Percentiles rank a stretch among this genome's conserved stretches.
Conservation (phyloP, 2,329 filamentous ascomycete species). For the Neonectria hederae region DNA sequence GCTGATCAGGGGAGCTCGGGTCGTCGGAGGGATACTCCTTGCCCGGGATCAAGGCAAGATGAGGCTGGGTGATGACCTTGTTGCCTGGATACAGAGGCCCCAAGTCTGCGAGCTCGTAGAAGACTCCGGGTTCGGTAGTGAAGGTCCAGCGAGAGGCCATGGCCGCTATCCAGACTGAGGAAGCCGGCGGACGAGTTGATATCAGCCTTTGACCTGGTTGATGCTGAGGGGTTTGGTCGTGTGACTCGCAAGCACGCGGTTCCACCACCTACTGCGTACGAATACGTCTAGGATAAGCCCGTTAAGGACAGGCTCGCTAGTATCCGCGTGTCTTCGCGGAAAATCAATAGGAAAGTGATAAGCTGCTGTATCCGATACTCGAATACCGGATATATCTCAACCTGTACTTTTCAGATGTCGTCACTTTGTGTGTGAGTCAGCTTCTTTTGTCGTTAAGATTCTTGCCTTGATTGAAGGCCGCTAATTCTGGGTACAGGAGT, state of each 20-base stretch:
- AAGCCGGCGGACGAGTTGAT: neutral
- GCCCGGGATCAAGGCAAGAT: conserved; percentile 63
- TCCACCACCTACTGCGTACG: neutral
- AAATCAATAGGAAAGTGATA: too few species aligned
- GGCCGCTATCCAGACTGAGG: neutral
- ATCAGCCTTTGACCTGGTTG: neutral
- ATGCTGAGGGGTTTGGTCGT: conserved; percentile 1
- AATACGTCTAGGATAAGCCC: neutral
- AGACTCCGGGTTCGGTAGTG: conserved; percentile 45
- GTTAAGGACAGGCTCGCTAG: neutral
- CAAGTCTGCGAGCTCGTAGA: conserved; percentile 54
- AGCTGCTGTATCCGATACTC: too few species aligned
- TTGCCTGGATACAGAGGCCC: conserved; percentile 40
- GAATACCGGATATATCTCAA: neutral
- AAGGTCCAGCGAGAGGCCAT: conserved; percentile 40
- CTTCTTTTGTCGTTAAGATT: neutral
- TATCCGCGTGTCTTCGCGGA: neutral
- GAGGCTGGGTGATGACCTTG: conserved; percentile 53
- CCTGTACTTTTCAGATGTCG: neutral
- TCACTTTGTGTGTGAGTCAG: neutral
- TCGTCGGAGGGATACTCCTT: conserved; percentile 55
- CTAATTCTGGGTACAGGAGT: neutral
- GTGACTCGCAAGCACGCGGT: neutral
- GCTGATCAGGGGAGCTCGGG: conserved; percentile 41
- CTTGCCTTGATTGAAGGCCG: neutral